A percentile compares a stretch with the other conserved stretches of the same genome.
phyloP scores from a whole-genome alignment of 805 yeast species.

The Myxozyma geophila region DNA sequence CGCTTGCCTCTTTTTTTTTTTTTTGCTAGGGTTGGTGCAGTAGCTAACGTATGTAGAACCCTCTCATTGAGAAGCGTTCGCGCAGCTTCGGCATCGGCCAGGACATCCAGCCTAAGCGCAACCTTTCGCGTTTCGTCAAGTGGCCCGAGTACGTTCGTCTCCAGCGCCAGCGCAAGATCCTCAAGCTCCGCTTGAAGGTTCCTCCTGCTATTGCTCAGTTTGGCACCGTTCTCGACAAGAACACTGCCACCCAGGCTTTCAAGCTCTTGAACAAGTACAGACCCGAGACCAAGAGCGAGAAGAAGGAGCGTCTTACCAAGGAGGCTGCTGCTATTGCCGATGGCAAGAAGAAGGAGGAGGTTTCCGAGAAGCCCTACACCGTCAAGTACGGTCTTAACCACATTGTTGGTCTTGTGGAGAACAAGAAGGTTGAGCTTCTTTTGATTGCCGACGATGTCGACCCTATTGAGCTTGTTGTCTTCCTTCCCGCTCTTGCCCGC shows the following conservation, averaged over 20 bases:
- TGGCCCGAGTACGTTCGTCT: constrained; percentile 99
- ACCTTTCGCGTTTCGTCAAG: constrained; percentile 95
- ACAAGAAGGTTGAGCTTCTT: constrained; percentile 97
- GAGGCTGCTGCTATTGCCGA: constrained; percentile 99
- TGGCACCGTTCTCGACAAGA: constrained; percentile 95
- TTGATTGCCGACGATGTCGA: constrained; percentile 98
- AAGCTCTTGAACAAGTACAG: constrained; percentile 98
- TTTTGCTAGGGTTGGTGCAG: not conserved
- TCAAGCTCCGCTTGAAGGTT: constrained; percentile 94
- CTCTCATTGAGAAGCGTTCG: constrained; percentile 87
- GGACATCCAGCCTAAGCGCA: constrained; percentile 89
- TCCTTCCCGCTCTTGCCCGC: constrained; percentile 98
- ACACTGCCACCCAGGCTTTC: constrained; percentile 97
- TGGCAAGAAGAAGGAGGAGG: constrained; percentile 96
- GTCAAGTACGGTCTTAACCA: constrained; percentile 99
- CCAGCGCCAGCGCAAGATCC: constrained; percentile 98
- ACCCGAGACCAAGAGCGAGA: constrained; percentile 96
- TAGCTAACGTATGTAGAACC: constrained; percentile 56
- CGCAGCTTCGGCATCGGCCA: constrained; percentile 97
- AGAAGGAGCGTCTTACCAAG: constrained; percentile 98
- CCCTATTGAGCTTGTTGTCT: constrained; percentile 96
- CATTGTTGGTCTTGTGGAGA: constrained; percentile 94
- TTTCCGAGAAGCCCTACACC: constrained; percentile 93
- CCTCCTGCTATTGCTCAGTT: constrained; percentile 99
- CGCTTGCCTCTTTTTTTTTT: too few species aligned